Conservation (phyloP, 495 filamentous ascomycete genomes). For the Podospora conica region DNA sequence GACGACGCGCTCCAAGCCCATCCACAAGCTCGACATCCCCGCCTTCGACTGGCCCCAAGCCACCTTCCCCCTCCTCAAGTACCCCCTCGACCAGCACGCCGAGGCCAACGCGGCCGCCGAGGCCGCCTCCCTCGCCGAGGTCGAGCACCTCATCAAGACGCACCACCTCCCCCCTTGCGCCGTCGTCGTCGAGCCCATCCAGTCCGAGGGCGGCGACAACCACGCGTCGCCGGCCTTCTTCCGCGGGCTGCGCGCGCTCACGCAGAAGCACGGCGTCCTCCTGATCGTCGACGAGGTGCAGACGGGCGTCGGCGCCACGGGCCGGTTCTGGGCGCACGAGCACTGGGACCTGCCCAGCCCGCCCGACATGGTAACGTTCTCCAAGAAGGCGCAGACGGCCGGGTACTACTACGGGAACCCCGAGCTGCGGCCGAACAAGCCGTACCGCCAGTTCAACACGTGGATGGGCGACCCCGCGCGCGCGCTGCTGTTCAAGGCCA, state of each 20-base stretch:
- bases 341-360: conserved; percentile 84
- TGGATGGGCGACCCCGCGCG: conserved; percentile 98
- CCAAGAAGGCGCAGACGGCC: conserved; percentile 97
- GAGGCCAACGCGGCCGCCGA: conserved; percentile 82
- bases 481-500: conserved; percentile 85
- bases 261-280: conserved; percentile 77
- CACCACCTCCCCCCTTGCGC: conserved; percentile 85
- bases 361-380: conserved; percentile 98
- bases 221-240: conserved; percentile 94
- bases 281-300: conserved; percentile 99
- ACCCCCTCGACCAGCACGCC: conserved; percentile 78
- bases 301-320: conserved; percentile 91
- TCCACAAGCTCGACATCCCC: conserved; percentile 98
- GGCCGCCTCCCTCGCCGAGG: conserved; percentile 77
- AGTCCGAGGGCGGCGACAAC: conserved; percentile 98
- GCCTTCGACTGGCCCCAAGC: conserved; percentile 99
- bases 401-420: conserved; percentile 94
- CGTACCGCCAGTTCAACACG: conserved; percentile 99
- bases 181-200: conserved; percentile 89
- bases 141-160: conserved; percentile 77
- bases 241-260: conserved; percentile 76
- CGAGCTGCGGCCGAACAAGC: conserved; percentile 88
- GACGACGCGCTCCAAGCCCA: conserved; percentile 91
- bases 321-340: conserved; percentile 98
- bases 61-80: conserved; percentile 81